Evolutionary conservation across 2,329 filamentous ascomycete genomes (phyloP).

Genomic region (Trichophyton verrucosum): DNA sequence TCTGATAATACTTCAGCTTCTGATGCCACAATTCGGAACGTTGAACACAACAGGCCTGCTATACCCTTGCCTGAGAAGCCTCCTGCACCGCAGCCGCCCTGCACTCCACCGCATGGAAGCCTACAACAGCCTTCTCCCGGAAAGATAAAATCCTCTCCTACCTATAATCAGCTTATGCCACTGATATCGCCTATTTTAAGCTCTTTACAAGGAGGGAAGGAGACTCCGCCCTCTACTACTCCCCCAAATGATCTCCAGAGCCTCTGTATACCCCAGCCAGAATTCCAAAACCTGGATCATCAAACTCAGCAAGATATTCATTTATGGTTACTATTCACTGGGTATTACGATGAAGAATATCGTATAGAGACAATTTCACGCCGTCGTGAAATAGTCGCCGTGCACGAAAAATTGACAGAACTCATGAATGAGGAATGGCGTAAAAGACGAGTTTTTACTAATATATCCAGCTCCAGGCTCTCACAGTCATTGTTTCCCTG

Average conservation of each 20-base stretch:
- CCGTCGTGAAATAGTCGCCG: constrained; percentile 18
- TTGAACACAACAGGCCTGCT: not conserved
- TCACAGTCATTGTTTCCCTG: not conserved
- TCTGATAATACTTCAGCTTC: not conserved
- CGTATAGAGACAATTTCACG: constrained; percentile 17
- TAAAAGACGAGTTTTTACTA: constrained; percentile 11
- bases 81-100: not conserved
- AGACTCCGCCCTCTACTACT: not conserved
- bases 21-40: not conserved
- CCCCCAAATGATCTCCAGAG: not conserved
- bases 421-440: constrained; percentile 13
- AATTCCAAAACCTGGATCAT: constrained; percentile 9
- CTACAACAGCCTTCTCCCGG: not conserved
- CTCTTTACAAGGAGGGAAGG: not conserved
- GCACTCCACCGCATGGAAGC: not conserved
- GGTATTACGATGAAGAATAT: constrained; percentile 24
- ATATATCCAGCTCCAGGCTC: not conserved
- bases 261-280: constrained; percentile 3
- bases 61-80: not conserved
- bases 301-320: constrained; percentile 19
- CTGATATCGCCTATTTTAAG: not conserved
- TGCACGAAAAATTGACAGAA: constrained; percentile 22
- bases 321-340: constrained; percentile 27
- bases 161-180: not conserved
- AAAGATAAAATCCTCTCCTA: not conserved